Conservation (phyloP, 2,329 filamentous ascomycete genomes). For the Cryphonectria carpinicola region DNA sequence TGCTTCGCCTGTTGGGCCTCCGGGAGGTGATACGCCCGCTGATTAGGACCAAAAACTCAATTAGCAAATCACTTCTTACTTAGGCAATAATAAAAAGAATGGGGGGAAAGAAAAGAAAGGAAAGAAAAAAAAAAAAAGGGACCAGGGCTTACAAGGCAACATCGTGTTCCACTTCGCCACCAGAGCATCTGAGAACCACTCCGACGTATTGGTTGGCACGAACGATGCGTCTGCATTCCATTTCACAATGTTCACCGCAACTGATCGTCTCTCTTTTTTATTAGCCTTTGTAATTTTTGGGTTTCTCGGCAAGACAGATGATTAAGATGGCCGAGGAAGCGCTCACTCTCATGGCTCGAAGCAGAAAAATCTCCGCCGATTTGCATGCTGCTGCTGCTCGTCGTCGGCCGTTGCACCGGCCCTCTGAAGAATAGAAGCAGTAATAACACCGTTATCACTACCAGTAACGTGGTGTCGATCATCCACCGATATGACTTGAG, state of each 20-base stretch:
- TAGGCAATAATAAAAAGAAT: background rate
- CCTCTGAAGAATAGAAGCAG: slow-evolving; percentile 31
- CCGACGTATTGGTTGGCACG: slow-evolving; percentile 43
- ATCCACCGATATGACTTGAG: slow-evolving; percentile 38
- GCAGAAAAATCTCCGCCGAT: slow-evolving; percentile 45
- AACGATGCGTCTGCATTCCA: slow-evolving; percentile 45
- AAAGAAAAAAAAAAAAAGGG: no score
- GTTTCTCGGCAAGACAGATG: slow-evolving; percentile 17
- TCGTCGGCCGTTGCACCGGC: background rate
- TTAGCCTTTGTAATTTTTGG: background rate
- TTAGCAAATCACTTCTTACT: background rate
- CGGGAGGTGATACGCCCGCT: slow-evolving; percentile 16
- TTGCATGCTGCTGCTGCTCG: slow-evolving; percentile 31
- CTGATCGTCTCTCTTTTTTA: slow-evolving; percentile 31
- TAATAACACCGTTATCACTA: slow-evolving; percentile 38
- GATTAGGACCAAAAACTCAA: background rate
- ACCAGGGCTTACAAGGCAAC: slow-evolving; percentile 41
- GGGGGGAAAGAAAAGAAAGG: background rate
- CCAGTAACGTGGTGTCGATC: slow-evolving; percentile 39
- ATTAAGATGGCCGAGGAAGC: no score
- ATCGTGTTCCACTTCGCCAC: slow-evolving; percentile 45
- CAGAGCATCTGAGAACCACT: slow-evolving; percentile 44
- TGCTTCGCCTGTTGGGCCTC: slow-evolving; percentile 32
- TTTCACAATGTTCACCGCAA: slow-evolving; percentile 42
- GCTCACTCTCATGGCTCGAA: slow-evolving; percentile 41